phyloP scores from a whole-genome alignment of 148 eudicot genomes.

The Rhododendron ferrugineum region DNA sequence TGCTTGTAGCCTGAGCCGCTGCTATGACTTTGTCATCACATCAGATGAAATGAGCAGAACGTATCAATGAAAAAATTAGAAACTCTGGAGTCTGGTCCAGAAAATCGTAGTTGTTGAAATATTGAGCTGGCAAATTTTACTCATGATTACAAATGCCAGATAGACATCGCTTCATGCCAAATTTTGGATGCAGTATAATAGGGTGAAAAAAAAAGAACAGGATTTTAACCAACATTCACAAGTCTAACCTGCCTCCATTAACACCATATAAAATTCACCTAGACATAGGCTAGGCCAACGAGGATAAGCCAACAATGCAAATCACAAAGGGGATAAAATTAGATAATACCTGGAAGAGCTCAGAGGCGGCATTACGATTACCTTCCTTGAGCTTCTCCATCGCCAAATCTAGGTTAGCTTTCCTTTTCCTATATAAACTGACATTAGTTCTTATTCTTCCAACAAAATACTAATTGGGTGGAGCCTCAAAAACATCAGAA shows the following conservation, averaged over 20 bases:
- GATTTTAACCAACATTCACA: neutral
- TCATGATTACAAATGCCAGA: neutral
- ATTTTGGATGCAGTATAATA: neutral
- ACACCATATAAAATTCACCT: neutral
- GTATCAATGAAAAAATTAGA: neutral
- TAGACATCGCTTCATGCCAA: neutral
- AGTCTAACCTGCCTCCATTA: neutral
- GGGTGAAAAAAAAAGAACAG: neutral
- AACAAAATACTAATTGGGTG: neutral
- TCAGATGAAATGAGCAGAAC: neutral
- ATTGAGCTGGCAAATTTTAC: neutral
- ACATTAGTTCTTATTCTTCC: neutral
- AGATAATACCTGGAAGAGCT: slow-evolving; percentile 65
- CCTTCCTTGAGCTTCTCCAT: slow-evolving; percentile 77
- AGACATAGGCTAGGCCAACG: neutral
- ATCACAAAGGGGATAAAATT: neutral
- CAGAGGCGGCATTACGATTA: slow-evolving; percentile 51
- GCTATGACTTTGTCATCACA: neutral
- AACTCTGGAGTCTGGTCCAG: neutral
- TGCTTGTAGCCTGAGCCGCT: neutral
- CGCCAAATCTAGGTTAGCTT: slow-evolving; percentile 60
- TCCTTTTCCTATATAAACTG: slow-evolving; percentile 42
- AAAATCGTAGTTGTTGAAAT: neutral
- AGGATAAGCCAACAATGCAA: neutral
- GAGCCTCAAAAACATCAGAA: neutral